Percentiles rank a stretch among this genome's conserved stretches.
Evolutionary conservation across 768 basidiomycete genomes (phyloP).

Genomic region (Boletus bicolor): DNA sequence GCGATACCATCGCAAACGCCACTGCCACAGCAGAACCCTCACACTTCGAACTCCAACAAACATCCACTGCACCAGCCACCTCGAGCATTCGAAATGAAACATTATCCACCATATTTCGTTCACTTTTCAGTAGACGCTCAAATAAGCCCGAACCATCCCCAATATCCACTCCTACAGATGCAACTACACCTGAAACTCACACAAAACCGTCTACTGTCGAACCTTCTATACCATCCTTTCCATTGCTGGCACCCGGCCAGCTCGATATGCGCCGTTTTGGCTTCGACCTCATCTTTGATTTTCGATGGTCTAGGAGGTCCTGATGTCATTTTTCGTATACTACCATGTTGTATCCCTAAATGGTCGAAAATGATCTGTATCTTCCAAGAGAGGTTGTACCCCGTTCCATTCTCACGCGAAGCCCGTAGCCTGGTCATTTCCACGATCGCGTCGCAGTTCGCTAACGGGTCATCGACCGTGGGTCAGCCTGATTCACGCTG

Average conservation of each 20-base stretch:
- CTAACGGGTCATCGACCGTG: neutral
- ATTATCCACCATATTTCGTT: conserved; percentile 24
- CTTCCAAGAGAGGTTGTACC: neutral
- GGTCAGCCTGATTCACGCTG: neutral
- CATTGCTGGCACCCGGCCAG: conserved; percentile 41
- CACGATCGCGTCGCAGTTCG: neutral
- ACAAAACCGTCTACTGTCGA: neutral
- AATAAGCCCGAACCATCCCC: conserved; percentile 1
- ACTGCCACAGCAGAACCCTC: conserved; percentile 25
- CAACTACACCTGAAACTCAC: conserved; percentile 5
- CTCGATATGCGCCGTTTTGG: conserved; percentile 75
- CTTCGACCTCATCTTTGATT: conserved; percentile 68
- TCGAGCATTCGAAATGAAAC: conserved; percentile 14
- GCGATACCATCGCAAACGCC: conserved; percentile 24
- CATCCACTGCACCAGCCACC: conserved; percentile 6
- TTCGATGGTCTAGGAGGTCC: conserved; percentile 53
- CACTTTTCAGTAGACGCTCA: conserved; percentile 19
- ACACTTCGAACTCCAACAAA: conserved; percentile 10
- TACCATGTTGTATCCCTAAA: conserved; percentile 21
- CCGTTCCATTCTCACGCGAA: neutral
- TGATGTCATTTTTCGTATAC: conserved; percentile 14
- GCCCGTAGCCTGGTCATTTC: neutral
- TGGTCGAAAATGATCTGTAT: conserved; percentile 14
- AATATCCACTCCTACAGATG: neutral
- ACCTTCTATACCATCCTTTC: conserved; percentile 15